phyloP scores from a whole-genome alignment of 2,329 filamentous ascomycete genomes.

The Cladosporium sp. region DNA sequence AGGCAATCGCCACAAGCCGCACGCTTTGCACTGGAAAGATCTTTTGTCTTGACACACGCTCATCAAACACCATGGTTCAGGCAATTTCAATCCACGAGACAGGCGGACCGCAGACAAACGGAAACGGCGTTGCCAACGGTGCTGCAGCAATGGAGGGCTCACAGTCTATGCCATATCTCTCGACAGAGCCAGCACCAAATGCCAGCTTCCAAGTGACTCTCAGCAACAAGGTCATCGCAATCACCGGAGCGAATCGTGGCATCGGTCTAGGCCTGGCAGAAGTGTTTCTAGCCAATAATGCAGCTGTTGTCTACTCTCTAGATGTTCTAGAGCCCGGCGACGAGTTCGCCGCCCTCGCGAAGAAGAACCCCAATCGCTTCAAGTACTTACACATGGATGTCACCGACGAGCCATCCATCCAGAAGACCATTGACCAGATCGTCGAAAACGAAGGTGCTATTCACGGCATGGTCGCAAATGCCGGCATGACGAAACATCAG shows the following conservation, averaged over 20 bases:
- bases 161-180: constrained; percentile 31
- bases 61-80: constrained; percentile 21
- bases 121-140: constrained; percentile 13
- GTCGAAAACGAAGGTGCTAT: constrained; percentile 22
- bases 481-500: constrained; percentile 29
- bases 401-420: constrained; percentile 23
- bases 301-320: constrained; percentile 27
- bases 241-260: constrained; percentile 81
- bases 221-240: constrained; percentile 71
- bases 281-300: constrained; percentile 29
- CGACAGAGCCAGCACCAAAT: constrained; percentile 41
- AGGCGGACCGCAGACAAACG: constrained; percentile 18
- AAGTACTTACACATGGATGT: constrained; percentile 30
- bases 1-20: too few relatives aligned
- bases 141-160: not conserved
- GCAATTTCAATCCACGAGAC: constrained; percentile 20
- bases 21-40: too few relatives aligned
- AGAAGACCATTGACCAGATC: constrained; percentile 22
- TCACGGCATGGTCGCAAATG: constrained; percentile 27
- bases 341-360: constrained; percentile 25
- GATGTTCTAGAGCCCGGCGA: constrained; percentile 28
- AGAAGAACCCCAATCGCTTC: constrained; percentile 24
- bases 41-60: too few relatives aligned
- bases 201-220: constrained; percentile 42
- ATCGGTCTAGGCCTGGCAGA: constrained; percentile 56